Evolutionary conservation across 768 basidiomycete genomes (phyloP).

Genomic region (Auricularia cornea): DNA sequence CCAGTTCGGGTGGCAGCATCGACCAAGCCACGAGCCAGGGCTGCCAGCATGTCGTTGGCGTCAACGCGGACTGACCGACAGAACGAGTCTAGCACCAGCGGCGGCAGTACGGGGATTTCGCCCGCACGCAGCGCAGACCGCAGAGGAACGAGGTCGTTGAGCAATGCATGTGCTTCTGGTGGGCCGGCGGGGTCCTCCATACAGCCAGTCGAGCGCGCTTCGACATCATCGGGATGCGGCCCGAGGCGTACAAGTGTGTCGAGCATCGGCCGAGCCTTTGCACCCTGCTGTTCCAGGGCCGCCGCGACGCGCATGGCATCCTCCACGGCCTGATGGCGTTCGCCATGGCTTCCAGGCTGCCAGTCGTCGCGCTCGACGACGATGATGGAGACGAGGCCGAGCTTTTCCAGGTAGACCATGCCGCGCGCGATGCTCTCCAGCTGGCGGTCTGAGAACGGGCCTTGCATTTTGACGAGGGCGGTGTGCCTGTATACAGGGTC

Average conservation of each 20-base stretch:
- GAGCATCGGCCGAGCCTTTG: conserved; percentile 78
- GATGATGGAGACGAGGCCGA: conserved; percentile 92
- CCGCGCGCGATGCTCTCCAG: conserved; percentile 90
- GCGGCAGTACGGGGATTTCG: conserved; percentile 93
- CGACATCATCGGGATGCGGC: conserved; percentile 50
- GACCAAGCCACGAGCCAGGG: conserved; percentile 79
- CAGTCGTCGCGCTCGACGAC: conserved; percentile 86
- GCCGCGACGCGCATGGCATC: conserved; percentile 82
- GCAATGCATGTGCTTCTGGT: conserved; percentile 74
- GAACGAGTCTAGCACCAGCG: conserved; percentile 86
- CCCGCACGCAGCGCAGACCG: conserved; percentile 85
- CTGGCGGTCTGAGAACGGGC: conserved; percentile 88
- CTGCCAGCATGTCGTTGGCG: conserved; percentile 81
- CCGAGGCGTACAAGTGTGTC: conserved; percentile 80
- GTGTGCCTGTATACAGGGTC: conserved; percentile 79
- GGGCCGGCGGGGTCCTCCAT: conserved; percentile 26
- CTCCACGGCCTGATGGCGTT: conserved; percentile 56
- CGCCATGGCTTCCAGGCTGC: conserved; percentile 56
- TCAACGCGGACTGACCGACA: conserved; percentile 80
- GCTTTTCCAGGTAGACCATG: conserved; percentile 90
- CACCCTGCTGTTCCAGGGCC: conserved; percentile 77
- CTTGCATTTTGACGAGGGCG: conserved; percentile 93
- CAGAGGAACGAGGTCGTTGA: conserved; percentile 73
- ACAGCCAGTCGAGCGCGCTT: conserved; percentile 9
- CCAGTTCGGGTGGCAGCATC: conserved; percentile 41